A percentile compares a stretch with the other conserved stretches of the same genome.
These are phyloP conservation scores for Heimioporus retisporus DNA, from an alignment of 1,284 basidiomycete genomes.

Conservation along the genomic window DNA sequence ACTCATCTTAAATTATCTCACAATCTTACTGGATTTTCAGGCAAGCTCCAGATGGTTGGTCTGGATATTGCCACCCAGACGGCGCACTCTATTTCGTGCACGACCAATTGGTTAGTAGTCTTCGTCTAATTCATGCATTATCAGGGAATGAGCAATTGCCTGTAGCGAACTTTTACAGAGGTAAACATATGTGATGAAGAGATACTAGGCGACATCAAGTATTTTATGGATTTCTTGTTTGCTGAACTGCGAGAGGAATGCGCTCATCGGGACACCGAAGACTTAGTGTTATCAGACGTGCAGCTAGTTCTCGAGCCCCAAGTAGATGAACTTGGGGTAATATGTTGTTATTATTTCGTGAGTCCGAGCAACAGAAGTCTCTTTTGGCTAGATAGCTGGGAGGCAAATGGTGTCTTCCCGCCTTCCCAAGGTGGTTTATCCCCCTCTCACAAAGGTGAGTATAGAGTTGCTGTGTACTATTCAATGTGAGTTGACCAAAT, in stretches of 20 bases:
- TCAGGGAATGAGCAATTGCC: slow-evolving; percentile 3
- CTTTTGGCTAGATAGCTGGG: slow-evolving; percentile 44
- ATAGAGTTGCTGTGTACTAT: too few species aligned
- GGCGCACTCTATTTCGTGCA: slow-evolving; percentile 43
- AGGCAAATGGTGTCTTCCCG: slow-evolving; percentile 26
- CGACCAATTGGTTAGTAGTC: slow-evolving; percentile 34
- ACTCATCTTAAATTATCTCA: neutral
- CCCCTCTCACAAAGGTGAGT: slow-evolving; percentile 38
- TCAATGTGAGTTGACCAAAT: too few species aligned
- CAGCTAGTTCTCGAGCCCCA: slow-evolving; percentile 44
- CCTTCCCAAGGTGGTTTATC: slow-evolving; percentile 32
- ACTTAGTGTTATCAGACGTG: slow-evolving; percentile 28
- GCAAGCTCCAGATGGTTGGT: slow-evolving; percentile 34
- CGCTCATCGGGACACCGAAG: neutral
- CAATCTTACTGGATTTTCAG: slow-evolving; percentile 18
- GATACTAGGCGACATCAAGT: slow-evolving; percentile 33
- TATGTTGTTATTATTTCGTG: slow-evolving; percentile 45
- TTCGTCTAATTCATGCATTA: too few species aligned
- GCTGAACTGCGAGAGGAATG: slow-evolving; percentile 22
- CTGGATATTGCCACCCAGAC: slow-evolving; percentile 37
- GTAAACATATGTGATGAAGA: slow-evolving; percentile 31
- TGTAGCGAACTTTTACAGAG: slow-evolving; percentile 45
- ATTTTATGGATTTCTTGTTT: slow-evolving; percentile 27
- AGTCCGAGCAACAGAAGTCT: slow-evolving; percentile 34
- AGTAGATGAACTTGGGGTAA: slow-evolving; percentile 6